Base-by-base conservation (phyloP, 129 eudicot species). In the Erigeron canadensis region DNA sequence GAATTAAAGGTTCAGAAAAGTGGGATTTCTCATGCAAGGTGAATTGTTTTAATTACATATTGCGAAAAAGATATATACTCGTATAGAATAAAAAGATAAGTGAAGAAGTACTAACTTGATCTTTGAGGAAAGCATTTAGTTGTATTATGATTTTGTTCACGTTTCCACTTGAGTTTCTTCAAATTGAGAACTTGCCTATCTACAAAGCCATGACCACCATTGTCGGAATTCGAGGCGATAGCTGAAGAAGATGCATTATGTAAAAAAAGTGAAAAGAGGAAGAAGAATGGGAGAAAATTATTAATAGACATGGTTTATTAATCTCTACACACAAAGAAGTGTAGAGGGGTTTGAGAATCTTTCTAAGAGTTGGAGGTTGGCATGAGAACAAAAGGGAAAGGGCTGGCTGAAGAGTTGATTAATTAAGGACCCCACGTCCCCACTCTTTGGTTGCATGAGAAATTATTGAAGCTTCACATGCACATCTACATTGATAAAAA, bases 391-490 rank as follows among this genome's bases (percentile, higher is more conserved):
- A 93, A 85, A 80, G 87, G 82, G 75, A 85, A 76, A 57, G 73
- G 81, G 89, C 83, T 82, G 92, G 91, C 85, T 83, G 37, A 66
- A 48, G 83, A 72, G 79, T 74, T 65, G 75, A 69, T 46, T 5
- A 48, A 69, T 46, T 5, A 48, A 69, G 71, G 79, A 69, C 75
- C 85, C 94, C 96, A 91, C 86, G 79, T 61, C 75, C 85, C 94
- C 96, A 91, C 86, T 87, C 4, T 70, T 70, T 72, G 72, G 74
- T 80, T 93, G 91, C 98, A 93, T 93, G 96, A 93, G 86, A 93
- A 87, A 93, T 89, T 83, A 92, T 93, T 85, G 88, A 83, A 80
- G 67, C 51, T 93, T 93, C 96, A 93, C 96, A 89, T 87, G 95
- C 79, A 84, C 75, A 71, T 58, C 73, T 71, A 66, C 77, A 63